These are phyloP conservation scores for Ogataea trehalophila DNA, from an alignment of 805 yeast genomes.

Conservation along the genomic window DNA sequence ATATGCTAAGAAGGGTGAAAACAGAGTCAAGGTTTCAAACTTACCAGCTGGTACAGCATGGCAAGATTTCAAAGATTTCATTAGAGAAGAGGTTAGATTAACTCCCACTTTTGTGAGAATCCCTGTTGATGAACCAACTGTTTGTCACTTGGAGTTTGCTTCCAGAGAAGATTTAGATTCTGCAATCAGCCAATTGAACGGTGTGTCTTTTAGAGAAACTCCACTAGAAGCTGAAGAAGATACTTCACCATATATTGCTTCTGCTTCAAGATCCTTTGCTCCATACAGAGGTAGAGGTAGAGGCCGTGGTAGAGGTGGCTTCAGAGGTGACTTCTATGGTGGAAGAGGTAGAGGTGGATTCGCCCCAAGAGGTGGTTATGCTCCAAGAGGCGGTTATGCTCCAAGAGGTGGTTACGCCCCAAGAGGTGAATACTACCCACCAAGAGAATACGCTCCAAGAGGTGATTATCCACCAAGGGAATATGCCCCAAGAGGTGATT, in stretches of 20 bases:
- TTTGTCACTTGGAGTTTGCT: constrained; percentile 51
- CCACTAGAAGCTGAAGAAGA: constrained; percentile 76
- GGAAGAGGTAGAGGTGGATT: constrained; percentile 1
- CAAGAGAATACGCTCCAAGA: constrained; percentile 4
- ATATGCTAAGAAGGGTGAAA: constrained; percentile 62
- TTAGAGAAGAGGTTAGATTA: constrained; percentile 64
- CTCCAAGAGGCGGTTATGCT: constrained; percentile 18
- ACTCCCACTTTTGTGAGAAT: constrained; percentile 60
- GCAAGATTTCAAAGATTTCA: constrained; percentile 89
- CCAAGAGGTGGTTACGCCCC: constrained; percentile 26
- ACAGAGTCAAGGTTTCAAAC: constrained; percentile 63
- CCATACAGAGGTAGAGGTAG: constrained; percentile 44
- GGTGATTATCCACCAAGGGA: neutral
- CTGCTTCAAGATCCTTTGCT: constrained; percentile 45
- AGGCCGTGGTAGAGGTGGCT: constrained; percentile 31
- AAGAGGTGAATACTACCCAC: constrained; percentile 10
- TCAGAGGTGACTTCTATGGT: constrained; percentile 32
- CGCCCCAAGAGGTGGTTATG: constrained; percentile 31
- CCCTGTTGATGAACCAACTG: constrained; percentile 38
- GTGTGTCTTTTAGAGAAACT: constrained; percentile 59
- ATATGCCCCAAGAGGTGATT: constrained; percentile 25
- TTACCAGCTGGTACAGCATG: constrained; percentile 75
- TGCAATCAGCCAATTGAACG: constrained; percentile 72
- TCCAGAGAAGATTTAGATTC: constrained; percentile 70
- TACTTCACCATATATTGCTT: constrained; percentile 48